A percentile compares a stretch with the other conserved stretches of the same genome.
phyloP scores from a whole-genome alignment of 257 asterid species.

The Scutellaria minor region DNA sequence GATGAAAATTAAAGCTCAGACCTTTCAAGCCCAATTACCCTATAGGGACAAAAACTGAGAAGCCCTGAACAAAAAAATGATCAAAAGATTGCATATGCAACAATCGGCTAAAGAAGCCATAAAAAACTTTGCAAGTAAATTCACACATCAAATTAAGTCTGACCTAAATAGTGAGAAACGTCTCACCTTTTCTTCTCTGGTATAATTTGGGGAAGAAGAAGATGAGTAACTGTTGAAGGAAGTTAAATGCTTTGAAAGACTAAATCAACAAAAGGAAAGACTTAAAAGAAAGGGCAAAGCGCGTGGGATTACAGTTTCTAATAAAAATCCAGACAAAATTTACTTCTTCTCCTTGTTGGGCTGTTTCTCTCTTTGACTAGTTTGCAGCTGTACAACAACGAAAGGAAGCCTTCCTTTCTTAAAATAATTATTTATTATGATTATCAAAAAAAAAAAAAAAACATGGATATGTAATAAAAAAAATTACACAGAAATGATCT shows the following conservation, averaged over 20 bases:
- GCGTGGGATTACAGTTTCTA: slow-evolving; percentile 34
- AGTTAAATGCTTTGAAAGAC: slow-evolving; percentile 18
- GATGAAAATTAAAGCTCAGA: background rate
- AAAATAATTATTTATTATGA: too few species aligned
- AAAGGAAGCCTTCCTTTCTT: background rate
- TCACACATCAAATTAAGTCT: background rate
- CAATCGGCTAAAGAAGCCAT: background rate
- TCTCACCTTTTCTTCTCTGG: slow-evolving; percentile 7
- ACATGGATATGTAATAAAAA: too few species aligned
- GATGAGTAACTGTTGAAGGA: slow-evolving; percentile 23
- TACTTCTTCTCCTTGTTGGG: slow-evolving; percentile 18
- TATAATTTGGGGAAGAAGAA: slow-evolving; percentile 8
- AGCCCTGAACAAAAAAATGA: slow-evolving; percentile 28
- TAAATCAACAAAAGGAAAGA: slow-evolving; percentile 11
- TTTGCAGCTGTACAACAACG: slow-evolving; percentile 38
- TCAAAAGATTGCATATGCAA: background rate
- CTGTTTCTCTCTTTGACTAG: slow-evolving; percentile 40
- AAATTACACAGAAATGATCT: too few species aligned
- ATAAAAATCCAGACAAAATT: background rate
- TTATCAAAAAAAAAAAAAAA: too few species aligned
- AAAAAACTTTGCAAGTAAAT: background rate
- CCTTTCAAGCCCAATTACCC: slow-evolving; percentile 24
- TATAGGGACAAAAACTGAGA: slow-evolving; percentile 23
- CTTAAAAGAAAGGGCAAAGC: slow-evolving; percentile 28
- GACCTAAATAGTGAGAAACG: slow-evolving; percentile 33